Conservation (phyloP, 2,329 filamentous ascomycete species). For the Stylonectria norvegica region DNA sequence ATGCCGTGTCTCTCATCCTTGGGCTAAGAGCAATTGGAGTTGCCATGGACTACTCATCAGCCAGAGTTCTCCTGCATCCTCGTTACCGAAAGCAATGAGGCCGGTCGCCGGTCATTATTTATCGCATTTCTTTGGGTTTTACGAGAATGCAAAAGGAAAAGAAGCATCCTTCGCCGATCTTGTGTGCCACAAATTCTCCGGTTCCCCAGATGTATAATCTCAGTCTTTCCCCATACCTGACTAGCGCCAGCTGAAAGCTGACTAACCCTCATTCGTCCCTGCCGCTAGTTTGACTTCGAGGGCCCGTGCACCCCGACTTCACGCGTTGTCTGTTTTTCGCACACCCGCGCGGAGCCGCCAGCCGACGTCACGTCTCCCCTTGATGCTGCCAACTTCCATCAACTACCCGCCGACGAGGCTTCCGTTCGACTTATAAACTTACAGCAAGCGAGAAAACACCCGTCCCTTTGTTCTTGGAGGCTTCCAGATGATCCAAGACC, state of each 20-base stretch:
- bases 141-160: too few relatives aligned
- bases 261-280: constrained; percentile 10
- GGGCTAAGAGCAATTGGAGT: too few relatives aligned
- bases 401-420: constrained; percentile 22
- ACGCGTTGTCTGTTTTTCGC: constrained; percentile 42
- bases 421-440: constrained; percentile 16
- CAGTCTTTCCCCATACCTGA: background rate
- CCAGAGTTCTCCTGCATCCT: too few relatives aligned
- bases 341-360: constrained; percentile 27
- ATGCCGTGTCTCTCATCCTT: too few relatives aligned
- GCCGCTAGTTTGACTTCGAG: constrained; percentile 6
- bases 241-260: constrained; percentile 11
- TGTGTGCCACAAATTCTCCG: constrained; percentile 5
- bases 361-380: constrained; percentile 35
- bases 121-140: too few relatives aligned
- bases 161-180: constrained; percentile 2
- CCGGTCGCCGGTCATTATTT: too few relatives aligned
- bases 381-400: constrained; percentile 29
- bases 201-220: constrained; percentile 10
- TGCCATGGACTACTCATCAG: too few relatives aligned
- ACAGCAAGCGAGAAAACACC: constrained; percentile 9
- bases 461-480: constrained; percentile 14
- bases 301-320: constrained; percentile 37
- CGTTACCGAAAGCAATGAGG: too few relatives aligned
- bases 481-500: constrained; percentile 27